Evolutionary conservation across 352 stramenopile genomes (phyloP).

Genomic region (Globisporangium heterothallicum): DNA sequence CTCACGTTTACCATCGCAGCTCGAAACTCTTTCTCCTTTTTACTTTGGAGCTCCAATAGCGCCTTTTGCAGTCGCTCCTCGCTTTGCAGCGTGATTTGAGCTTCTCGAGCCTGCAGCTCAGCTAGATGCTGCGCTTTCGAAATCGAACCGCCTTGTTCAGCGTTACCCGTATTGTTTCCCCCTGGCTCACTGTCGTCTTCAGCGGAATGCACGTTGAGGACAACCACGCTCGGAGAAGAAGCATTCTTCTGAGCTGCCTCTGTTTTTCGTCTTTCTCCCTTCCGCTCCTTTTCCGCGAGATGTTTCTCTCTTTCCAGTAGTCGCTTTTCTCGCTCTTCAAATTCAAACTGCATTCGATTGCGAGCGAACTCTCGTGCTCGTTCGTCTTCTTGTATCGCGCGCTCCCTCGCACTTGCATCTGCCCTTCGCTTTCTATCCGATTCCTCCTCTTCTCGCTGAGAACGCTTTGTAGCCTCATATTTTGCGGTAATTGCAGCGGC

Average conservation of each 20-base stretch:
- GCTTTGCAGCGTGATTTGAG: slow-evolving; percentile 36
- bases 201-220: slow-evolving; percentile 41
- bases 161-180: slow-evolving; percentile 10
- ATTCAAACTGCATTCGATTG: slow-evolving; percentile 38
- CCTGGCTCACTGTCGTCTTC: slow-evolving; percentile 34
- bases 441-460: slow-evolving; percentile 30
- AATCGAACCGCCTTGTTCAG: slow-evolving; percentile 27
- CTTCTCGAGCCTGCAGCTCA: slow-evolving; percentile 48
- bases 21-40: slow-evolving; percentile 61
- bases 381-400: slow-evolving; percentile 37
- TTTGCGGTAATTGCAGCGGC: slow-evolving; percentile 39
- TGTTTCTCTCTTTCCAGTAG: slow-evolving; percentile 40
- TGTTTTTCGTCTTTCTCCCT: slow-evolving; percentile 19
- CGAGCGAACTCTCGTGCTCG: slow-evolving; percentile 24
- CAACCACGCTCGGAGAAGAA: slow-evolving; percentile 42
- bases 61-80: slow-evolving; percentile 50
- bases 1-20: slow-evolving; percentile 69
- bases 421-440: slow-evolving; percentile 22
- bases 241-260: slow-evolving; percentile 10
- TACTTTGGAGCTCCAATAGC: slow-evolving; percentile 53
- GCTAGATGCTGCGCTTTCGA: slow-evolving; percentile 46
- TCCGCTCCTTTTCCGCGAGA: slow-evolving; percentile 40
- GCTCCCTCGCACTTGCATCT: slow-evolving; percentile 27
- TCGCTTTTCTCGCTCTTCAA: slow-evolving; percentile 50
- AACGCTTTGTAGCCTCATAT: slow-evolving; percentile 37